A percentile compares a stretch with the other conserved stretches of the same genome.
Evolutionary conservation across 192 early-diverging fungal genomes (phyloP).

Genomic region (Coemansia sp.): DNA sequence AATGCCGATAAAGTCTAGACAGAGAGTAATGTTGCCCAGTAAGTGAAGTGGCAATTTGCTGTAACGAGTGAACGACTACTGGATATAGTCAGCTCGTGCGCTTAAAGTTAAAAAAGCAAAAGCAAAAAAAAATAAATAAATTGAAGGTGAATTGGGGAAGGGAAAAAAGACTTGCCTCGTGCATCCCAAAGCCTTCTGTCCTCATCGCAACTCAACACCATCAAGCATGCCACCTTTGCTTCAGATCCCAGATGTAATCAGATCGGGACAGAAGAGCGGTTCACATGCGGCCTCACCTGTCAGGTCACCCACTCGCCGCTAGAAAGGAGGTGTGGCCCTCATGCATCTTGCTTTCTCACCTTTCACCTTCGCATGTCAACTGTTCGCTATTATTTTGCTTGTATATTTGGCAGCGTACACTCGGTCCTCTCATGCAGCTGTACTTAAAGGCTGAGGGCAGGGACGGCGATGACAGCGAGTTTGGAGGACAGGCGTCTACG

Average conservation of each 20-base stretch:
- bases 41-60: neutral
- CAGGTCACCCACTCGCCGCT: neutral
- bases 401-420: neutral
- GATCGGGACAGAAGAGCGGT: neutral
- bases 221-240: neutral
- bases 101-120: neutral
- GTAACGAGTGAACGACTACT: neutral
- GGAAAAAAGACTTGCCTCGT: neutral
- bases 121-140: conserved; percentile 2
- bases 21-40: neutral
- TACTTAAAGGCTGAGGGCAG: conserved; percentile 14
- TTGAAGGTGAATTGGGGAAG: neutral
- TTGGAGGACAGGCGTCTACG: neutral
- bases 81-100: neutral
- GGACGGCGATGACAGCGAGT: conserved; percentile 5
- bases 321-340: neutral
- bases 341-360: neutral
- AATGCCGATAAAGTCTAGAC: neutral
- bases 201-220: neutral
- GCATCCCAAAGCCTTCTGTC: neutral
- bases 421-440: conserved; percentile 8
- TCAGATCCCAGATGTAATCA: neutral
- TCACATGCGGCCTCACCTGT: neutral
- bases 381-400: neutral
- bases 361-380: neutral